Base-by-base conservation (phyloP, 75 land plant genomes). In the Sequoia sempervirens region DNA sequence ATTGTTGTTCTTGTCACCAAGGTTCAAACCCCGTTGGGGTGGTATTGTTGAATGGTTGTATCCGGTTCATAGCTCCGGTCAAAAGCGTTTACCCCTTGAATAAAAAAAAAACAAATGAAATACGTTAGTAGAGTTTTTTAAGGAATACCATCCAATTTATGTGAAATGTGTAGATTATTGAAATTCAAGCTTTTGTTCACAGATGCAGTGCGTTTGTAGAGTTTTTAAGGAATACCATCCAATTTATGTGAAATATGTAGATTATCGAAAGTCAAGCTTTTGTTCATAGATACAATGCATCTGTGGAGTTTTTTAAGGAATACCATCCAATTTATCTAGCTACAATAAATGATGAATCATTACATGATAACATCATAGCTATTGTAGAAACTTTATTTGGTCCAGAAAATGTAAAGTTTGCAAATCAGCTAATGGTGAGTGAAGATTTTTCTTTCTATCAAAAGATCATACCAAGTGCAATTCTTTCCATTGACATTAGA, bases 371-470 rank as follows among this genome's bases (percentile, higher is more conserved):
- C 68, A 90, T 93, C 37, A 38, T 87, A 66, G 84, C 74, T 72
- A 92, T 94, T 18, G 96, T 91, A 17, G 81, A 37, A 13, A 61
- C 83, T 38, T 7, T 94, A 82, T 84, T 96, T 75, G 98, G 95
- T 43, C 80, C 84, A 20, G 78, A 90, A 41, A 91, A 91, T 61
- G 92, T 96, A 7, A 47, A 43, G 81, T 26, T 50, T 30, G 88
- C 74, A 14, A 80, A 87, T 26, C 94, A 90, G 58, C 81, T 92
- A 37, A 96, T 96, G 98, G 96, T 91, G 20, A 93, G 95, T 30
- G 98, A 96, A 80, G 98, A 96, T 83, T 96, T 96, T 84, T 88
- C 98, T n/a, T 96, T 96, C 86, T 94, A 94, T 83, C 90, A 91
- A 84, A 75, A 93, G 79, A 28, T 85, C 76, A 89, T 96, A 43